Evolutionary conservation across 257 asterid species (phyloP).

Genomic region (Solanum chiquidenum): DNA sequence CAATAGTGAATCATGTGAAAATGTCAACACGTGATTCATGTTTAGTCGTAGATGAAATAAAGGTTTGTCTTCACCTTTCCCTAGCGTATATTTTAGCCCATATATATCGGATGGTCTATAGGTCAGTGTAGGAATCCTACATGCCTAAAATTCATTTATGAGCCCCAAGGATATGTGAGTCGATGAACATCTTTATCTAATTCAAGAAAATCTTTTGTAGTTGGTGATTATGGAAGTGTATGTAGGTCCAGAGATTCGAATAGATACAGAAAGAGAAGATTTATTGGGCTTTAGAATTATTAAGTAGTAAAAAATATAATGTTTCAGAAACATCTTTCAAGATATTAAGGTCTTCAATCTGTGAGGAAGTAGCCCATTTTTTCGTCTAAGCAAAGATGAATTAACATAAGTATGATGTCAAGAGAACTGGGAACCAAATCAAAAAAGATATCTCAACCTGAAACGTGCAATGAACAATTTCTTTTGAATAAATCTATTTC

Average conservation of each 20-base stretch:
- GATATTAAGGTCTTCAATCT: neutral
- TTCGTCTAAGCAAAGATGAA: neutral
- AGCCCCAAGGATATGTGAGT: neutral
- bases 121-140: neutral
- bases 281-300: neutral
- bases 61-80: neutral
- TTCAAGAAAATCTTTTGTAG: neutral
- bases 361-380: neutral
- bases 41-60: neutral
- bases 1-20: neutral
- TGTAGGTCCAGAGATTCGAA: neutral
- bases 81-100: neutral
- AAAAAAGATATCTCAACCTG: neutral
- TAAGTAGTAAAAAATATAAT: neutral
- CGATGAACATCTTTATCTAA: neutral
- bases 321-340: neutral
- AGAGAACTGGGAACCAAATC: neutral
- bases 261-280: neutral
- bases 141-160: neutral
- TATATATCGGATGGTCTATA: too few species aligned
- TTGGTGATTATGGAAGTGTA: neutral
- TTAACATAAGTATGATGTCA: neutral
- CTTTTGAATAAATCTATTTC: neutral
- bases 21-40: neutral
- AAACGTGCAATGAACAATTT: neutral